phyloP scores from a whole-genome alignment of 768 basidiomycete genomes.

The Lactarius hengduanensis region DNA sequence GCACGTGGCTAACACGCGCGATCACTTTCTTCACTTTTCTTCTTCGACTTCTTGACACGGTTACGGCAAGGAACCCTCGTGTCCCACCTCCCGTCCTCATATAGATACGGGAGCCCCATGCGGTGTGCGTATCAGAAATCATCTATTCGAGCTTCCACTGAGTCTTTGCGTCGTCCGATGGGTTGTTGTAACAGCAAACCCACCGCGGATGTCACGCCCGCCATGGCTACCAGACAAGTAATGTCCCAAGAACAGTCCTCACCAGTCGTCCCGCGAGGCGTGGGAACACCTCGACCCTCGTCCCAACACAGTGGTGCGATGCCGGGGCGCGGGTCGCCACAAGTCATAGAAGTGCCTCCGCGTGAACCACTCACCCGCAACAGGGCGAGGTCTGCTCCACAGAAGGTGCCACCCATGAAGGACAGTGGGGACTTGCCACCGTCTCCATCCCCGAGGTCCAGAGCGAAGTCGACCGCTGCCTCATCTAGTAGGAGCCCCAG shows the following conservation, averaged over 20 bases:
- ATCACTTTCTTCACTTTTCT: too few species aligned
- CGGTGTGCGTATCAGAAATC: not conserved
- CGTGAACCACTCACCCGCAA: too few species aligned
- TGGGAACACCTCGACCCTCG: not conserved
- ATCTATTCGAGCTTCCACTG: not conserved
- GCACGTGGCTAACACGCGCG: too few species aligned
- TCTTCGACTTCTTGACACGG: too few species aligned
- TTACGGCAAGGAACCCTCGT: too few species aligned
- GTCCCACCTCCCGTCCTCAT: not conserved
- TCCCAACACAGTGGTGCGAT: not conserved
- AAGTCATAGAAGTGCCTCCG: not conserved
- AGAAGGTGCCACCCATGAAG: not conserved
- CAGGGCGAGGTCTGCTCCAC: not conserved
- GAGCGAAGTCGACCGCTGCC: not conserved
- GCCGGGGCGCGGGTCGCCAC: not conserved
- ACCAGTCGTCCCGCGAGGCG: not conserved
- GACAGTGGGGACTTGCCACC: not conserved
- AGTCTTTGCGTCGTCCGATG: not conserved
- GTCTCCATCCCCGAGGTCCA: not conserved
- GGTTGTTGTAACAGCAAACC: not conserved
- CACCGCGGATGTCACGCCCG: rapidly evolving
- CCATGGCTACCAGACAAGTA: not conserved
- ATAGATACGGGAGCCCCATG: not conserved
- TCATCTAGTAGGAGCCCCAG: not conserved
- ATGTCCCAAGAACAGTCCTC: not conserved